Percentiles rank a stretch among this genome's conserved stretches.
Conservation (phyloP, 2,329 filamentous ascomycete species). For the Penicillium fuscoglaucum region DNA sequence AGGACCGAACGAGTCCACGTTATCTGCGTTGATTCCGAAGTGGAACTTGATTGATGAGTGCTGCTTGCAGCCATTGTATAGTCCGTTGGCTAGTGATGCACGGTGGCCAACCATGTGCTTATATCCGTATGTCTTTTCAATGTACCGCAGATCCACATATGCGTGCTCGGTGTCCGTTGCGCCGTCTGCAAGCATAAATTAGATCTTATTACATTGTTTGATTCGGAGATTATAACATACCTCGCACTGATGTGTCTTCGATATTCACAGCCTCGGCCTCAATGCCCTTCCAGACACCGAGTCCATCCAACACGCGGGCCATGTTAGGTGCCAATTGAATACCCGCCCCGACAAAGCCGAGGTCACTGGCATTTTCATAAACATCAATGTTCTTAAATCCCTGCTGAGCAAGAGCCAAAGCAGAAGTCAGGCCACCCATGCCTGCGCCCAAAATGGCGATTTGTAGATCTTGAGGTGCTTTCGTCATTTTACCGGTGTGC, state of each 20-base stretch:
- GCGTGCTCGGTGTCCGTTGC: constrained; percentile 67
- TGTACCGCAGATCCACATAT: constrained; percentile 68
- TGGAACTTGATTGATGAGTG: constrained; percentile 67
- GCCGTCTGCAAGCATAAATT: constrained; percentile 52
- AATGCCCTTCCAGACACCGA: constrained; percentile 73
- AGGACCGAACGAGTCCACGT: constrained; percentile 60
- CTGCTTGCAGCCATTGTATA: constrained; percentile 69
- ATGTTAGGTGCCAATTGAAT: constrained; percentile 85
- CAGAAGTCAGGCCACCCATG: constrained; percentile 74
- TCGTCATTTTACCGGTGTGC: constrained; percentile 26
- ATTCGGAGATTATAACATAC: no score
- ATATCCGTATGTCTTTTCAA: constrained; percentile 68
- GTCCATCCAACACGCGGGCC: constrained; percentile 69
- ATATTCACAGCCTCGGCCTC: constrained; percentile 70
- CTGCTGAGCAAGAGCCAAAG: constrained; percentile 71
- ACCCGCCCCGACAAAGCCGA: constrained; percentile 81
- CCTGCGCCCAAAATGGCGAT: constrained; percentile 56
- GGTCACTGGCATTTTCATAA: constrained; percentile 69
- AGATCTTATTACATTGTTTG: no score
- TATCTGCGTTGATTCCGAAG: constrained; percentile 60
- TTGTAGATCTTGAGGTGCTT: constrained; percentile 37
- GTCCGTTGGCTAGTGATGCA: constrained; percentile 65
- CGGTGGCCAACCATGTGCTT: constrained; percentile 80
- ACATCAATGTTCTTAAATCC: constrained; percentile 73
- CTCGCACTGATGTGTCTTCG: constrained; percentile 69